Conservation (phyloP, 331 rosid species). For the Saraca asoca region DNA sequence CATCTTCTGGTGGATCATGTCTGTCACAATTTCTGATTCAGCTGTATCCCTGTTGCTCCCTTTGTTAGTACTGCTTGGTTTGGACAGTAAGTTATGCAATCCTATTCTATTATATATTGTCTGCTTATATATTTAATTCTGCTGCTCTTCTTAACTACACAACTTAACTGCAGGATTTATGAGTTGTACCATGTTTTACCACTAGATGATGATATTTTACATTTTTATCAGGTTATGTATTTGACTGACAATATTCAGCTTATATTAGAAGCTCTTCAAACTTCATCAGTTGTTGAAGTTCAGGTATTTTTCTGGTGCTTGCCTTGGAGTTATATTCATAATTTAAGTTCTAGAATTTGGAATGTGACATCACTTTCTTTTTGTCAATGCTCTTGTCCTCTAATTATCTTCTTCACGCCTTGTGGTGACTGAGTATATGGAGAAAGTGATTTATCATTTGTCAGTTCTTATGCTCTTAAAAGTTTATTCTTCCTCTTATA, state of each 20-base stretch:
- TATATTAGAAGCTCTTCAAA: conserved; percentile 60
- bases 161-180: too few relatives aligned
- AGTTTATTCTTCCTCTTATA: conserved; percentile 15
- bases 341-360: conserved; percentile 7
- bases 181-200: conserved; percentile 16
- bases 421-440: background rate
- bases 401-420: background rate
- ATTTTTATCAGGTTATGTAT: conserved; percentile 49
- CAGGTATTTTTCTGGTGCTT: conserved; percentile 51
- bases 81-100: too few relatives aligned
- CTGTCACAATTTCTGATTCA: too few relatives aligned
- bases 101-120: too few relatives aligned
- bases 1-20: too few relatives aligned
- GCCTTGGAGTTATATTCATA: too few relatives aligned
- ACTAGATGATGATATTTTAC: conserved; percentile 10
- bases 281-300: conserved; percentile 60
- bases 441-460: background rate
- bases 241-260: conserved; percentile 69
- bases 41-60: too few relatives aligned
- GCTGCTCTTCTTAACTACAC: too few relatives aligned
- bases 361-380: background rate
- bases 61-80: too few relatives aligned
- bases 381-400: too few relatives aligned
- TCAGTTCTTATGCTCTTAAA: conserved; percentile 12
- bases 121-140: too few relatives aligned